Conservation (phyloP, 1,139 yeast genomes). For the Meyerozyma smithsonii region DNA sequence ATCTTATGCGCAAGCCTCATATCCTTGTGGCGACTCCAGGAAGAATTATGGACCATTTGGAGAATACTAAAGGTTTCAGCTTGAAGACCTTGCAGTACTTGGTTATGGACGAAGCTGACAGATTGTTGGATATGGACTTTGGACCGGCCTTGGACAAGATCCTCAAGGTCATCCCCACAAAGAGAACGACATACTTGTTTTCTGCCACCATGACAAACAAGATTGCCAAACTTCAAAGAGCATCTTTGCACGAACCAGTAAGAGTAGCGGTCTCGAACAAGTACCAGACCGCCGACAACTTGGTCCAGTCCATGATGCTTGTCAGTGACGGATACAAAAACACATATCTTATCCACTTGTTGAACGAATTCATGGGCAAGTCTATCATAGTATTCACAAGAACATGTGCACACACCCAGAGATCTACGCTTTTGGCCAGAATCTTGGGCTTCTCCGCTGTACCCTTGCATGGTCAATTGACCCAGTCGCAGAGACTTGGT, state of each 20-base stretch:
- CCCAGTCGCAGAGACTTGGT: conserved; percentile 89
- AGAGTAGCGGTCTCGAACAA: conserved; percentile 85
- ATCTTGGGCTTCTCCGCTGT: conserved; percentile 83
- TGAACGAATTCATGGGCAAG: conserved; percentile 84
- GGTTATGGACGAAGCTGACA: conserved; percentile 96
- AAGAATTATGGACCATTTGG: conserved; percentile 90
- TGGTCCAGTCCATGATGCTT: conserved; percentile 84
- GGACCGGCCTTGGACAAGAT: conserved; percentile 92
- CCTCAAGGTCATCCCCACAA: conserved; percentile 76
- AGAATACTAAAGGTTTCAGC: conserved; percentile 88
- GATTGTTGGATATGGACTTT: conserved; percentile 92
- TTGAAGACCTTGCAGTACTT: conserved; percentile 74
- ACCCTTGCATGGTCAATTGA: conserved; percentile 90
- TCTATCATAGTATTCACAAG: conserved; percentile 86
- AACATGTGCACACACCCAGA: conserved; percentile 92
- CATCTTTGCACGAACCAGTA: conserved; percentile 85
- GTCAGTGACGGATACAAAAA: conserved; percentile 92
- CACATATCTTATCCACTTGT: conserved; percentile 74
- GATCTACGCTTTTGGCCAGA: conserved; percentile 78
- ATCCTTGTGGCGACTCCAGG: conserved; percentile 91
- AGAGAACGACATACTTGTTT: conserved; percentile 81
- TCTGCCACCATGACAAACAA: conserved; percentile 97
- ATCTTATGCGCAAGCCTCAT: conserved; percentile 90
- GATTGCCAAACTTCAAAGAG: conserved; percentile 91
- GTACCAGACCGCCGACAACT: conserved; percentile 89